Percentiles rank a stretch among this genome's conserved stretches.
Evolutionary conservation across 495 filamentous ascomycete species (phyloP).

Genomic region (Penicillium psychrofluorescens): DNA sequence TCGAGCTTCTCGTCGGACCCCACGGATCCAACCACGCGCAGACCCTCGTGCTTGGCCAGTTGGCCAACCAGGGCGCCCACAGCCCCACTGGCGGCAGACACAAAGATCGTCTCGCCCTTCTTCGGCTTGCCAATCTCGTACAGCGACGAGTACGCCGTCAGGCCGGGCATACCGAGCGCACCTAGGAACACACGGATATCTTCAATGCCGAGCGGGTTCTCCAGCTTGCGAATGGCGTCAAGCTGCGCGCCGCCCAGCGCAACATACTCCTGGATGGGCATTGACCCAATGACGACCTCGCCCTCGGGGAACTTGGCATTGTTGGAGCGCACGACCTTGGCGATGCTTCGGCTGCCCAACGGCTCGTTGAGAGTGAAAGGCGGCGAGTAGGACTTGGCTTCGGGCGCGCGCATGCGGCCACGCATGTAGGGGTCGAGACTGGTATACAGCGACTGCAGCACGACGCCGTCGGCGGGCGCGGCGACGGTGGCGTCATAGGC

Average conservation of each 20-base stretch:
- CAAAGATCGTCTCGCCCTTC: slow-evolving; percentile 84
- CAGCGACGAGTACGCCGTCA: slow-evolving; percentile 75
- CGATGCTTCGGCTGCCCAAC: slow-evolving; percentile 49
- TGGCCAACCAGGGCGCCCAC: slow-evolving; percentile 83
- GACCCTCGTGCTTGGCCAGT: slow-evolving; percentile 78
- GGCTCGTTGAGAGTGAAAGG: slow-evolving; percentile 50
- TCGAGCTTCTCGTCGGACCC: slow-evolving; percentile 63
- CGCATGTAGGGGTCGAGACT: slow-evolving; percentile 90
- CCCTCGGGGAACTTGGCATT: slow-evolving; percentile 53
- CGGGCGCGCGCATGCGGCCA: slow-evolving; percentile 49
- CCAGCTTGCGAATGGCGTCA: slow-evolving; percentile 23
- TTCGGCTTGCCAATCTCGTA: slow-evolving; percentile 80
- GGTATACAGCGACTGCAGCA: slow-evolving; percentile 64
- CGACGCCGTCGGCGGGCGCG: slow-evolving; percentile 62
- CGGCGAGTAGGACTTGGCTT: slow-evolving; percentile 56
- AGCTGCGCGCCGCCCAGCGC: slow-evolving; percentile 21
- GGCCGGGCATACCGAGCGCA: slow-evolving; percentile 78
- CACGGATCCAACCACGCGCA: slow-evolving; percentile 74
- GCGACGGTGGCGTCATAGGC: slow-evolving; percentile 58
- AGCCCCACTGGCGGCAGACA: slow-evolving; percentile 74
- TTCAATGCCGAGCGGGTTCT: slow-evolving; percentile 39
- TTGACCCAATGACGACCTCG: slow-evolving; percentile 54
- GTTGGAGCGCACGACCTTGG: slow-evolving; percentile 61
- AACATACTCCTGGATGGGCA: slow-evolving; percentile 58
- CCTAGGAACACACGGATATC: slow-evolving; percentile 53